Evolutionary conservation across 2,329 filamentous ascomycete genomes (phyloP).

Genomic region (Aspergillus terreus): DNA sequence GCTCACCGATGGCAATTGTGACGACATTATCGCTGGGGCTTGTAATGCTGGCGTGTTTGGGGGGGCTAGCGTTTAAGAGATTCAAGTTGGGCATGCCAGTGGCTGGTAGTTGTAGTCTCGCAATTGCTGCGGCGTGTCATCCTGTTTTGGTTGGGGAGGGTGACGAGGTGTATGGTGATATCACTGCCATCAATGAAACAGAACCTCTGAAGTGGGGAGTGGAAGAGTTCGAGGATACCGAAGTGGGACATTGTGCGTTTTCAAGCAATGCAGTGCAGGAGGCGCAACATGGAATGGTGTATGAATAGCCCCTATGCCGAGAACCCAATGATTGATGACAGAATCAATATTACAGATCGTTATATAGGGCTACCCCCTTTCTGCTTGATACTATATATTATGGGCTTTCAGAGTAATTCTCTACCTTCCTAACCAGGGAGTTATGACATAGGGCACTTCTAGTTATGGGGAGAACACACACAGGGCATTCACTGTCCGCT

Average conservation of each 20-base stretch:
- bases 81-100: slow-evolving; percentile 11
- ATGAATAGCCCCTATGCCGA: not conserved
- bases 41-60: not conserved
- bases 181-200: no score
- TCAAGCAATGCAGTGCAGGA: not conserved
- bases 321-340: no score
- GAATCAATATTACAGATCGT: no score
- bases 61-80: slow-evolving; percentile 13
- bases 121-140: not conserved
- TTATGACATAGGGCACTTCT: no score
- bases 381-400: no score
- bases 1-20: not conserved
- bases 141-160: not conserved
- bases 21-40: not conserved
- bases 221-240: not conserved
- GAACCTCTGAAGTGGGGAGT: not conserved
- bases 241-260: not conserved
- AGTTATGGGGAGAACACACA: no score
- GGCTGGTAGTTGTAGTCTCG: not conserved
- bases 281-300: not conserved
- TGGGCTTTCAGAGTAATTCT: no score
- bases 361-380: no score
- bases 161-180: not conserved
- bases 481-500: no score
- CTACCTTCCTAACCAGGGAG: no score